phyloP scores from a whole-genome alignment of 305 asterid species.

The Salvia sclarea region DNA sequence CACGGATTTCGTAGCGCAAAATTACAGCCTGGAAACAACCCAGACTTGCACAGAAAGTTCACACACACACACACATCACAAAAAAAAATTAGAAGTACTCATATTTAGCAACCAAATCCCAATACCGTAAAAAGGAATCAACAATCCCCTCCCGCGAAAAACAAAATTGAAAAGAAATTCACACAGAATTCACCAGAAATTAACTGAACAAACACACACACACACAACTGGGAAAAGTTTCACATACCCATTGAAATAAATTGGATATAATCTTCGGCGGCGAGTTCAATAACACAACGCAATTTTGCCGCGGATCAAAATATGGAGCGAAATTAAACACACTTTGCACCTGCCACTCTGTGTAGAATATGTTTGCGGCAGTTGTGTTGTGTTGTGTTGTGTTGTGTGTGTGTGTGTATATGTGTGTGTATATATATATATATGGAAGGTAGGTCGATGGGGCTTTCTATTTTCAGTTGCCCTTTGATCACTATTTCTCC shows the following conservation, averaged over 20 bases:
- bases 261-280: slow-evolving; percentile 40
- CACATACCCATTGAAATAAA: slow-evolving; percentile 51
- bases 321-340: slow-evolving; percentile 27
- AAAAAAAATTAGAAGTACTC: slow-evolving; percentile 9
- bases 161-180: background rate
- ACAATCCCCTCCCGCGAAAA: slow-evolving; percentile 9
- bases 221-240: background rate
- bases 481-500: slow-evolving; percentile 25
- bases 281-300: slow-evolving; percentile 27
- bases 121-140: slow-evolving; percentile 19
- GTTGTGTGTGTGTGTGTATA: slow-evolving; percentile 35
- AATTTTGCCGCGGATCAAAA: slow-evolving; percentile 22
- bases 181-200: slow-evolving; percentile 20
- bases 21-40: slow-evolving; percentile 50
- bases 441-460: slow-evolving; percentile 28
- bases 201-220: slow-evolving; percentile 1
- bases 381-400: slow-evolving; percentile 29
- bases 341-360: slow-evolving; percentile 32
- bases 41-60: slow-evolving; percentile 25
- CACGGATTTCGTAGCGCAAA: slow-evolving; percentile 36
- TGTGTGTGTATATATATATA: slow-evolving; percentile 32
- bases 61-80: too few species aligned
- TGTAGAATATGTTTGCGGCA: slow-evolving; percentile 28
- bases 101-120: slow-evolving; percentile 36
- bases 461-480: slow-evolving; percentile 48